Percentiles rank a stretch among this genome's conserved stretches.
phyloP scores from a whole-genome alignment of 1,139 yeast species.

The Suhomyces coccinellae region DNA sequence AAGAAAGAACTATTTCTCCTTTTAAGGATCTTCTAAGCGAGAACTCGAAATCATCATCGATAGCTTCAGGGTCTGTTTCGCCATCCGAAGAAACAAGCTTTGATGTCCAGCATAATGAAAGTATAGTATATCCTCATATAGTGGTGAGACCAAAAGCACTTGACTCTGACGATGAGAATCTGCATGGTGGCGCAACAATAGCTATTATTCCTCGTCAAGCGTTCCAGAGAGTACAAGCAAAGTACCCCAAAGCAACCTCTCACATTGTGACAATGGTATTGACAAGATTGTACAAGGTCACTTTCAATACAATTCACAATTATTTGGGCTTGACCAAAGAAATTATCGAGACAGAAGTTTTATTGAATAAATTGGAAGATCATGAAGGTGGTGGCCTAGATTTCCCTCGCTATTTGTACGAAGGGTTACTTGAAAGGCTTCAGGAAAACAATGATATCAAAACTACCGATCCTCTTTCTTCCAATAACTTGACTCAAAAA shows the following conservation, averaged over 20 bases:
- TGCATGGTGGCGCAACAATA: conserved; percentile 61
- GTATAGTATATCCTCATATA: conserved; percentile 38
- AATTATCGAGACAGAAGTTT: conserved; percentile 72
- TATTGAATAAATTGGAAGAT: conserved; percentile 53
- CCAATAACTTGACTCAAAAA: conserved; percentile 2
- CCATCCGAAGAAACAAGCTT: conserved; percentile 1
- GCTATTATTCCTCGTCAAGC: conserved; percentile 90
- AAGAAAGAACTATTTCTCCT: conserved; percentile 8
- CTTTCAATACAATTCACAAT: conserved; percentile 84
- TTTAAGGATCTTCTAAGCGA: conserved; percentile 15
- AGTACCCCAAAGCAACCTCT: conserved; percentile 86
- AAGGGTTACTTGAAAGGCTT: conserved; percentile 54
- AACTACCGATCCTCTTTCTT: conserved; percentile 4
- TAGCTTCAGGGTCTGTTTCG: not conserved
- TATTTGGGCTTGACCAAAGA: conserved; percentile 85
- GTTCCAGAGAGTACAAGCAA: conserved; percentile 67
- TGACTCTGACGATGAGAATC: conserved; percentile 10
- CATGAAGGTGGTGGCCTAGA: conserved; percentile 10
- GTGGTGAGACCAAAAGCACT: conserved; percentile 57
- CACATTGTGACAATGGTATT: conserved; percentile 93
- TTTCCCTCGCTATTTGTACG: conserved; percentile 64
- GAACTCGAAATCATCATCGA: conserved; percentile 7
- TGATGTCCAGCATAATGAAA: not conserved
- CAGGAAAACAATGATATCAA: conserved; percentile 9
- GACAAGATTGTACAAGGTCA: conserved; percentile 83